phyloP scores from a whole-genome alignment of 352 stramenopile species.

The Globisporangium nagaii region DNA sequence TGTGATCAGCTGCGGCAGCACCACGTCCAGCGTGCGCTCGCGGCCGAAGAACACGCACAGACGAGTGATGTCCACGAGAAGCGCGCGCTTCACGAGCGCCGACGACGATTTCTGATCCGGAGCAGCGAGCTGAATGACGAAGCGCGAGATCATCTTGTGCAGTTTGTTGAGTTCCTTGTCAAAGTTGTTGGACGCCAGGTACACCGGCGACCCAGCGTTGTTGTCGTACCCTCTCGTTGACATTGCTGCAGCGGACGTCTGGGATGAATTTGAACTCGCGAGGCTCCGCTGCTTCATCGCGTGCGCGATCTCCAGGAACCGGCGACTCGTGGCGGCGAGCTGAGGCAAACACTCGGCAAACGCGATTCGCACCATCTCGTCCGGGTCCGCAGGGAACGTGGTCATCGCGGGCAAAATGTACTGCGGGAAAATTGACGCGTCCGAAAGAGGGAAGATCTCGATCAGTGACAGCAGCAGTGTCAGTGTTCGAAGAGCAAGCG shows the following conservation, averaged over 20 bases:
- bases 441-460: slow-evolving; percentile 91
- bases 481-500: slow-evolving; percentile 87
- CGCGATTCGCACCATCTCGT: slow-evolving; percentile 91
- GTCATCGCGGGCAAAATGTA: slow-evolving; percentile 95
- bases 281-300: slow-evolving; percentile 76
- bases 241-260: slow-evolving; percentile 12
- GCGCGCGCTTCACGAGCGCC: slow-evolving; percentile 90
- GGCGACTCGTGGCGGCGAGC: slow-evolving; percentile 89
- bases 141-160: slow-evolving; percentile 92
- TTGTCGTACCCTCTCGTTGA: slow-evolving; percentile 39
- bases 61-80: slow-evolving; percentile 93
- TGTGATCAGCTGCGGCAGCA: slow-evolving; percentile 95
- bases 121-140: slow-evolving; percentile 91
- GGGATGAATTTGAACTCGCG: slow-evolving; percentile 32
- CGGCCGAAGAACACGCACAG: slow-evolving; percentile 97
- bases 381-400: slow-evolving; percentile 86
- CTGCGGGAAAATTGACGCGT: slow-evolving; percentile 95
- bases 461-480: slow-evolving; percentile 88
- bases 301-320: slow-evolving; percentile 93
- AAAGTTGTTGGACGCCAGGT: slow-evolving; percentile 85
- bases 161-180: slow-evolving; percentile 89
- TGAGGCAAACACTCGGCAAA: slow-evolving; percentile 93
- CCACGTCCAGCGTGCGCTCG: slow-evolving; percentile 92
- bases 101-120: slow-evolving; percentile 88
- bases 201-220: slow-evolving; percentile 18